Evolutionary conservation across 352 stramenopile genomes (phyloP).

Genomic region (Pythium diclinum): DNA sequence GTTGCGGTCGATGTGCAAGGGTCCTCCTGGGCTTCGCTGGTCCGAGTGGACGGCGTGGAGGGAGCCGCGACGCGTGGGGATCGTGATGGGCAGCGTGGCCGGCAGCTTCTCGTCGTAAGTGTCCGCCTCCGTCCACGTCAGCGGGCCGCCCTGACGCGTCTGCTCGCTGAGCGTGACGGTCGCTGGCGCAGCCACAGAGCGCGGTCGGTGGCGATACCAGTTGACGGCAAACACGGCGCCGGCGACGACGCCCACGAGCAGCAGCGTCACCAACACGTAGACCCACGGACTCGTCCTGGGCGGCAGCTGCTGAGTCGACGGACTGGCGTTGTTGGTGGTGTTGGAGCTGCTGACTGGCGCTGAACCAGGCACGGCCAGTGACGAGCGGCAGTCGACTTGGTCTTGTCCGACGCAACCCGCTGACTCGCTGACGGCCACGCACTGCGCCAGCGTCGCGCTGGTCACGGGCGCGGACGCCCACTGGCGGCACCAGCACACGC

Average conservation of each 20-base stretch:
- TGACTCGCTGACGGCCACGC: constrained; percentile 8
- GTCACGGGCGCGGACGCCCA: constrained; percentile 14
- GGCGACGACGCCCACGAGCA: constrained; percentile 30
- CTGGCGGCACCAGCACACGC: constrained; percentile 22
- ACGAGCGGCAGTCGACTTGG: constrained; percentile 10
- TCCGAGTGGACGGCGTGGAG: background rate
- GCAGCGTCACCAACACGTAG: constrained; percentile 37
- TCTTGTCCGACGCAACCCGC: constrained; percentile 8
- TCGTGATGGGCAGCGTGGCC: constrained; percentile 14
- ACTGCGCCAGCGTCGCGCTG: constrained; percentile 17
- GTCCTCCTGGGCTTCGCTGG: background rate
- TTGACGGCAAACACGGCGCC: constrained; percentile 41
- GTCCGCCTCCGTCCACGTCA: constrained; percentile 35
- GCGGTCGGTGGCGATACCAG: constrained; percentile 50
- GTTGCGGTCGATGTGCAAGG: constrained; percentile 33
- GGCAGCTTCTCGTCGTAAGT: constrained; percentile 28
- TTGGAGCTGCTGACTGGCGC: background rate
- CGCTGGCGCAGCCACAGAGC: constrained; percentile 28
- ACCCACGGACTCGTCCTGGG: constrained; percentile 27
- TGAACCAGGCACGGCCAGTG: background rate
- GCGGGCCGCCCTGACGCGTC: background rate
- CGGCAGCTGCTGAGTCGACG: background rate
- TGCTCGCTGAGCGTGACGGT: constrained; percentile 12
- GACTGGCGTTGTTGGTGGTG: background rate
- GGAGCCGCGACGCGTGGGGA: constrained; percentile 10